A percentile compares a stretch with the other conserved stretches of the same genome.
Evolutionary conservation across 192 early-diverging fungal species (phyloP).

Genomic region (Gaertneriomyces semiglobifer): DNA sequence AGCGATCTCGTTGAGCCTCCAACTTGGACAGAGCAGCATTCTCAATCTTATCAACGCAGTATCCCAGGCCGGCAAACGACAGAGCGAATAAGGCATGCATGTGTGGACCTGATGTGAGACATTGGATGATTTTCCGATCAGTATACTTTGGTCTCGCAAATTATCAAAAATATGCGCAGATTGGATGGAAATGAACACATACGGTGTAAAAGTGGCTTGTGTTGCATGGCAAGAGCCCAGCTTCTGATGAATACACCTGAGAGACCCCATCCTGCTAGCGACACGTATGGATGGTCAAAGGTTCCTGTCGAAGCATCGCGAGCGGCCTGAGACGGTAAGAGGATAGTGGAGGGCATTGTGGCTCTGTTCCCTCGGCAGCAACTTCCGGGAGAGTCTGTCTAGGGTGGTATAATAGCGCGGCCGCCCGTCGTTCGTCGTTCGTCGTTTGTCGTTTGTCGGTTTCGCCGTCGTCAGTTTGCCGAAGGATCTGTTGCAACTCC

Average conservation of each 20-base stretch:
- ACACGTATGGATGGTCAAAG: neutral
- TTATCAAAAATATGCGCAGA: neutral
- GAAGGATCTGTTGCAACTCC: too few species aligned
- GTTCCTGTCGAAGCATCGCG: constrained; percentile 2
- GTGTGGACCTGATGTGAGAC: constrained; percentile 8
- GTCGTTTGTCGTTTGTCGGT: neutral
- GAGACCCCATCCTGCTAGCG: constrained; percentile 22
- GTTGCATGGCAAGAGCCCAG: constrained; percentile 24
- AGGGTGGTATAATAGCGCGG: neutral
- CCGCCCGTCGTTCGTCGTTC: neutral
- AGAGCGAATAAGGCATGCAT: constrained; percentile 16
- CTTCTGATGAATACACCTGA: constrained; percentile 14
- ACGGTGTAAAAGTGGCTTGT: constrained; percentile 17
- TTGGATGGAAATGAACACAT: neutral
- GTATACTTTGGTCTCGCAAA: neutral
- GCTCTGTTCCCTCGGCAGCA: too few species aligned
- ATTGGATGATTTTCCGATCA: neutral
- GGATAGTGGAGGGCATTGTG: constrained; percentile 17
- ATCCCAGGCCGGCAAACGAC: constrained; percentile 12
- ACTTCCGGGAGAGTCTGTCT: too few species aligned
- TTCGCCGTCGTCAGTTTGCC: neutral
- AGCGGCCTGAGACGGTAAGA: constrained; percentile 12
- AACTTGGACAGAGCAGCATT: neutral
- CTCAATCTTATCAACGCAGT: constrained; percentile 7
- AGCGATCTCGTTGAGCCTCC: constrained; percentile 15